Conservation (phyloP, 2,329 filamentous ascomycete genomes). For the Septoria petroselini region DNA sequence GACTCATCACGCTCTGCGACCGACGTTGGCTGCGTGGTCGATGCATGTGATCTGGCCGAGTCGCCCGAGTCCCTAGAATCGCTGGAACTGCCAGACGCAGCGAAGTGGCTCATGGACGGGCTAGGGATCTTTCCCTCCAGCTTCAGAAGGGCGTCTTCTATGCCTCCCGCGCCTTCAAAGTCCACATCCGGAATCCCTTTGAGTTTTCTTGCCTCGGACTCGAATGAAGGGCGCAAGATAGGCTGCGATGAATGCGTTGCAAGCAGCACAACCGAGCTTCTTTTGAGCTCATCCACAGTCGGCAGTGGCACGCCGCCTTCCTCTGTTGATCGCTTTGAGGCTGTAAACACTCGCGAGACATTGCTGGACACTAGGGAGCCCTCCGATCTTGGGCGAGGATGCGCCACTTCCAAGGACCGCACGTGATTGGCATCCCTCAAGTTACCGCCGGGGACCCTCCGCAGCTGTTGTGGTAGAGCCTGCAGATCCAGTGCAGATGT, state of each 20-base stretch:
- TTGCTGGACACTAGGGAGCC: constrained; percentile 28
- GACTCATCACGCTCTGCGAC: constrained; percentile 1
- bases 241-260: constrained; percentile 57
- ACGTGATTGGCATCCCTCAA: constrained; percentile 48
- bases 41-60: neutral
- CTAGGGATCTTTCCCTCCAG: constrained; percentile 66
- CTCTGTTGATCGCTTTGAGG: constrained; percentile 18
- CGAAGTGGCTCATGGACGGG: constrained; percentile 17
- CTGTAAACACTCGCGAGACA: constrained; percentile 4
- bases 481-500: constrained; percentile 41
- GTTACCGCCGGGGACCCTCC: constrained; percentile 50
- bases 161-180: constrained; percentile 67
- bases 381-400: constrained; percentile 45
- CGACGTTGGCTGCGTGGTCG: constrained; percentile 13
- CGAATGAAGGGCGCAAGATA: constrained; percentile 67
- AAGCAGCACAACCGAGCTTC: constrained; percentile 41
- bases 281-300: constrained; percentile 19
- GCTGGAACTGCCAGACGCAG: constrained; percentile 10
- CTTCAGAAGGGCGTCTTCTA: constrained; percentile 89
- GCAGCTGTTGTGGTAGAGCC: constrained; percentile 40
- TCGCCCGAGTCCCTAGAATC: constrained; percentile 5
- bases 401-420: constrained; percentile 44
- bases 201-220: constrained; percentile 81
- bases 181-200: constrained; percentile 72
- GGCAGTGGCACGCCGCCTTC: constrained; percentile 19